Conservation (phyloP, 2,329 filamentous ascomycete genomes). For the Aspergillus floridensis region DNA sequence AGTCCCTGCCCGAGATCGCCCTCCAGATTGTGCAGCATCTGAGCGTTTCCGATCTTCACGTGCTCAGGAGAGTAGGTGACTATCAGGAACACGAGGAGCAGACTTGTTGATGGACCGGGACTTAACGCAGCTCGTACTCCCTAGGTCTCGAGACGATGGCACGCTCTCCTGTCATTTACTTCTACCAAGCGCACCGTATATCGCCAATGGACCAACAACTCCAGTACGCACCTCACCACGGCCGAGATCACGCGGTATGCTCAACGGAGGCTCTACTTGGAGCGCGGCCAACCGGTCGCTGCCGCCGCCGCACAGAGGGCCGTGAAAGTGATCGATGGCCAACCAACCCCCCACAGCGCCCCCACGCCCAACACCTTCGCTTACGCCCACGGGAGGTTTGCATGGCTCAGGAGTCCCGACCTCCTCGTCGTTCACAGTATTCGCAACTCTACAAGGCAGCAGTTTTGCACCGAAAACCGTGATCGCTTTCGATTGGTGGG, state of each 20-base stretch:
- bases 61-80: constrained; percentile 28
- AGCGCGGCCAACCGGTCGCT: constrained; percentile 23
- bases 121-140: not conserved
- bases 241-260: constrained; percentile 18
- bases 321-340: not conserved
- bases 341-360: not conserved
- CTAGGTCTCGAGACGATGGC: constrained; percentile 37
- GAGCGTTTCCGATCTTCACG: constrained; percentile 27
- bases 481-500: constrained; percentile 16
- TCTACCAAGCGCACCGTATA: constrained; percentile 19
- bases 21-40: constrained; percentile 27
- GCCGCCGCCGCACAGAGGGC: not conserved
- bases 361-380: constrained; percentile 10
- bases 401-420: constrained; percentile 18
- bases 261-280: constrained; percentile 23
- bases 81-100: not conserved
- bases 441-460: constrained; percentile 8
- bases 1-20: constrained; percentile 34
- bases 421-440: constrained; percentile 17
- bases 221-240: not conserved
- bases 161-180: constrained; percentile 27
- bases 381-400: constrained; percentile 21
- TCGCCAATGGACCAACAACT: constrained; percentile 14
- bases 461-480: constrained; percentile 24
- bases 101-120: not conserved